These are phyloP conservation scores for Elsinoe necatrix DNA, from an alignment of 2,329 filamentous ascomycete genomes.

Conservation along the genomic window DNA sequence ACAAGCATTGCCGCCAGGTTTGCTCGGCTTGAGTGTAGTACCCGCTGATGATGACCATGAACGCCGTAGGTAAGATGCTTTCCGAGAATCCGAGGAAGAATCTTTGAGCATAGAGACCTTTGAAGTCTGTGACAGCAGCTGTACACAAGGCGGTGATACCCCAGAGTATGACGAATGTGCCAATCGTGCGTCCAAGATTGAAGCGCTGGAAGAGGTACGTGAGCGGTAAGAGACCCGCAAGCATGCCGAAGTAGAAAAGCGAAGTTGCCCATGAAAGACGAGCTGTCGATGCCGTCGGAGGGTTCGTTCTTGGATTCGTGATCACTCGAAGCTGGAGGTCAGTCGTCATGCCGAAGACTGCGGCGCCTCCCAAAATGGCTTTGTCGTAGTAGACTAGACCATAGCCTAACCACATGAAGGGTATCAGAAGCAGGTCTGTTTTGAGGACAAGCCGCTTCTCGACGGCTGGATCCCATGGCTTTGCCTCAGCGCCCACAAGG, in stretches of 20 bases:
- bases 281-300: slow-evolving; percentile 54
- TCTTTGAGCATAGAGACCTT: slow-evolving; percentile 50
- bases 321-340: slow-evolving; percentile 55
- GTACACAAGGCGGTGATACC: slow-evolving; percentile 59
- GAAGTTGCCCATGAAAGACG: slow-evolving; percentile 69
- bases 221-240: slow-evolving; percentile 65
- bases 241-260: slow-evolving; percentile 73
- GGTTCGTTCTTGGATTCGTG: slow-evolving; percentile 38
- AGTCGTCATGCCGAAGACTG: slow-evolving; percentile 66
- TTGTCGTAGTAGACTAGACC: slow-evolving; percentile 63
- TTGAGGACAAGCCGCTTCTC: slow-evolving; percentile 54
- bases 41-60: slow-evolving; percentile 44
- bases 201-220: slow-evolving; percentile 63
- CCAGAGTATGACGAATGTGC: slow-evolving; percentile 57
- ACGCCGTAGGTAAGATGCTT: slow-evolving; percentile 48
- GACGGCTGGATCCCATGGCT: slow-evolving; percentile 46
- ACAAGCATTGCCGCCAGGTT: slow-evolving; percentile 26
- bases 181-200: slow-evolving; percentile 55
- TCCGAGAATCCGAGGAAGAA: slow-evolving; percentile 52
- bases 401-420: slow-evolving; percentile 56
- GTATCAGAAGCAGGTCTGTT: slow-evolving; percentile 60
- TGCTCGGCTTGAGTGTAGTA: slow-evolving; percentile 37
- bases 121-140: slow-evolving; percentile 55
- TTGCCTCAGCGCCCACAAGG: slow-evolving; percentile 51
- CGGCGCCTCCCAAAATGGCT: slow-evolving; percentile 64